These are phyloP conservation scores for Oryza glumipatula DNA, from an alignment of 176 grass and related monocot genomes.

Conservation along the genomic window DNA sequence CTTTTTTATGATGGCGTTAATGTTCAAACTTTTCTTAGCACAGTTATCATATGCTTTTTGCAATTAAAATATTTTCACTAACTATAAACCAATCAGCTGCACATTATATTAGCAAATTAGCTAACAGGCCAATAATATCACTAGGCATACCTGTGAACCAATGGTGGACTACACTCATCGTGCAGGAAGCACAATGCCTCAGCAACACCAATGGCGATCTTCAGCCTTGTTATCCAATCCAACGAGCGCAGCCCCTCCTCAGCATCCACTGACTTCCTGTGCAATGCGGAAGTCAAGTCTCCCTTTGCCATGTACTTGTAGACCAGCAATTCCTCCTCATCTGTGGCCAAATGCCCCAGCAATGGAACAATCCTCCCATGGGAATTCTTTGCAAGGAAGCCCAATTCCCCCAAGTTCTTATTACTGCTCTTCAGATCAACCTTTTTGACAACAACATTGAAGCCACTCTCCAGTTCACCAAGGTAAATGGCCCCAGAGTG, in stretches of 20 bases:
- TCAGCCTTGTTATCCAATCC: conserved; percentile 97
- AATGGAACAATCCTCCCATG: conserved; percentile 68
- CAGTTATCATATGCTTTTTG: conserved; percentile 27
- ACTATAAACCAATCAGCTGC: conserved; percentile 22
- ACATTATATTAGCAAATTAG: conserved; percentile 23
- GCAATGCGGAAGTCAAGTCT: conserved; percentile 75
- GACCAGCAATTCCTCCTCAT: conserved; percentile 63
- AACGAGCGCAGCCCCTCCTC: conserved; percentile 65
- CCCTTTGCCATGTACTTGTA: conserved; percentile 80
- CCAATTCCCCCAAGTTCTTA: conserved; percentile 54
- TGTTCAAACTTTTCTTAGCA: conserved; percentile 29
- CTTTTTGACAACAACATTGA: conserved; percentile 70
- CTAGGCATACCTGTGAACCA: conserved; percentile 78
- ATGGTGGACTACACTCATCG: conserved; percentile 68
- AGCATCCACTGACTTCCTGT: conserved; percentile 45
- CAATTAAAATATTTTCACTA: conserved; percentile 5
- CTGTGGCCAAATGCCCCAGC: conserved; percentile 62
- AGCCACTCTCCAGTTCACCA: conserved; percentile 66
- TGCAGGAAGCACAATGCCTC: conserved; percentile 95
- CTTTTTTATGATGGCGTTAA: conserved; percentile 19
- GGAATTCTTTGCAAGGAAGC: conserved; percentile 52
- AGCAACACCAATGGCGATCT: conserved; percentile 75
- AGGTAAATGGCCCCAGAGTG: conserved; percentile 73
- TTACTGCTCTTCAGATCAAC: conserved; percentile 49
- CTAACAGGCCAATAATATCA: neutral